A percentile compares a stretch with the other conserved stretches of the same genome.
Conservation (phyloP, 495 filamentous ascomycete genomes). For the Gamarada debralockiae region DNA sequence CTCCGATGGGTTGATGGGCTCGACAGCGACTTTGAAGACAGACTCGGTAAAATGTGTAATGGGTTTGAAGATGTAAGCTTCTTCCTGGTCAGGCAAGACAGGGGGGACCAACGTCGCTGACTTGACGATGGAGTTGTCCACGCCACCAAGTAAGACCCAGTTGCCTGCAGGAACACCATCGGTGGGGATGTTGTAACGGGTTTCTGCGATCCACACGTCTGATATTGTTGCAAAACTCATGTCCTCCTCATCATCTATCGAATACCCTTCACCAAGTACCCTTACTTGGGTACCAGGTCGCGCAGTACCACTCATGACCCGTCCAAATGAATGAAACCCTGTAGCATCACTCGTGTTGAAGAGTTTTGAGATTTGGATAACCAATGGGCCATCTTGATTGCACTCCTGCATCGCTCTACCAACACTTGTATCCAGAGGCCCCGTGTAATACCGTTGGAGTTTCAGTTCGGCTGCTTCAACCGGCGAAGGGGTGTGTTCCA, state of each 20-base stretch:
- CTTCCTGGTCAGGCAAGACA: slow-evolving; percentile 78
- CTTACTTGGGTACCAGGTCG: slow-evolving; percentile 77
- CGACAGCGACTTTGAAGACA: slow-evolving; percentile 95
- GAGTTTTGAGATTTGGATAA: slow-evolving; percentile 89
- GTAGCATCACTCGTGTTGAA: slow-evolving; percentile 86
- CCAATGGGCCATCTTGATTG: slow-evolving; percentile 83
- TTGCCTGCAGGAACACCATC: slow-evolving; percentile 95
- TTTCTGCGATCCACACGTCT: slow-evolving; percentile 90
- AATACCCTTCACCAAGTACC: slow-evolving; percentile 93
- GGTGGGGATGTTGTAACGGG: slow-evolving; percentile 85
- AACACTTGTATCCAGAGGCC: slow-evolving; percentile 84
- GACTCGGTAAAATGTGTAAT: slow-evolving; percentile 95
- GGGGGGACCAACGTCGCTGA: slow-evolving; percentile 90
- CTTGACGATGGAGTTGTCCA: slow-evolving; percentile 98
- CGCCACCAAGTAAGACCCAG: slow-evolving; percentile 82
- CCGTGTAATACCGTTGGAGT: slow-evolving; percentile 86
- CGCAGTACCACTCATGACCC: slow-evolving; percentile 91
- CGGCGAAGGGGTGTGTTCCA: slow-evolving; percentile 87
- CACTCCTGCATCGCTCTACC: slow-evolving; percentile 77
- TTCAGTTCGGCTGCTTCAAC: slow-evolving; percentile 70
- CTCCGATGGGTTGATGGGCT: slow-evolving; percentile 97
- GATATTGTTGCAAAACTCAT: slow-evolving; percentile 89
- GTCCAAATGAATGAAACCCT: slow-evolving; percentile 82
- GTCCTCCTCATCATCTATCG: slow-evolving; percentile 95
- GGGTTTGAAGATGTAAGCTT: slow-evolving; percentile 91